These are phyloP conservation scores for Phaeophleospora eucalypticola DNA, from an alignment of 2,329 filamentous ascomycete species.

Conservation along the genomic window DNA sequence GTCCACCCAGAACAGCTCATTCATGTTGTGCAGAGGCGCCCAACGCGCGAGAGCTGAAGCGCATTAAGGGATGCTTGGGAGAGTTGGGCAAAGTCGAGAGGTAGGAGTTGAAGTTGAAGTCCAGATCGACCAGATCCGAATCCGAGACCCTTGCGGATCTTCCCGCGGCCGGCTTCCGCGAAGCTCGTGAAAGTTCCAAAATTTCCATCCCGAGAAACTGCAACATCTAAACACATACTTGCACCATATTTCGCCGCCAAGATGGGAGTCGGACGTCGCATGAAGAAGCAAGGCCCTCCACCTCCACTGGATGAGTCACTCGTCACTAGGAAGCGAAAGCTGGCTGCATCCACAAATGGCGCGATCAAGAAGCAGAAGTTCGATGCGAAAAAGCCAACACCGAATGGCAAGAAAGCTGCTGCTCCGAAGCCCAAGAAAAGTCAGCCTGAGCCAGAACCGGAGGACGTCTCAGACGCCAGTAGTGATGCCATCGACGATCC, in stretches of 20 bases:
- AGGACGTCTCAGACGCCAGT: conserved; percentile 18
- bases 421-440: conserved; percentile 30
- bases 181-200: too few relatives aligned
- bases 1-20: too few relatives aligned
- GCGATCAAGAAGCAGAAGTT: conserved; percentile 64
- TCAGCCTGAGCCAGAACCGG: conserved; percentile 26
- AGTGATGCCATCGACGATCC: conserved; percentile 34
- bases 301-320: conserved; percentile 71
- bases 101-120: too few relatives aligned
- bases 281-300: conserved; percentile 81
- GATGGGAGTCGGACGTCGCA: conserved; percentile 23
- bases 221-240: too few relatives aligned
- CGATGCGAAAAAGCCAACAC: conserved; percentile 40
- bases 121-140: too few relatives aligned
- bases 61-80: too few relatives aligned
- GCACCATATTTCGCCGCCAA: background rate
- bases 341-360: conserved; percentile 53
- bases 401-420: conserved; percentile 31
- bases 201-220: too few relatives aligned
- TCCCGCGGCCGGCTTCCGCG: too few relatives aligned
- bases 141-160: too few relatives aligned
- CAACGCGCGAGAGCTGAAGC: too few relatives aligned
- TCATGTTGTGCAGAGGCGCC: too few relatives aligned
- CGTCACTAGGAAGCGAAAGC: conserved; percentile 83
- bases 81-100: too few relatives aligned